Percentiles rank a stretch among this genome's conserved stretches.
Evolutionary conservation across 306 rosid species (phyloP).

Genomic region (Biancaea sappan): DNA sequence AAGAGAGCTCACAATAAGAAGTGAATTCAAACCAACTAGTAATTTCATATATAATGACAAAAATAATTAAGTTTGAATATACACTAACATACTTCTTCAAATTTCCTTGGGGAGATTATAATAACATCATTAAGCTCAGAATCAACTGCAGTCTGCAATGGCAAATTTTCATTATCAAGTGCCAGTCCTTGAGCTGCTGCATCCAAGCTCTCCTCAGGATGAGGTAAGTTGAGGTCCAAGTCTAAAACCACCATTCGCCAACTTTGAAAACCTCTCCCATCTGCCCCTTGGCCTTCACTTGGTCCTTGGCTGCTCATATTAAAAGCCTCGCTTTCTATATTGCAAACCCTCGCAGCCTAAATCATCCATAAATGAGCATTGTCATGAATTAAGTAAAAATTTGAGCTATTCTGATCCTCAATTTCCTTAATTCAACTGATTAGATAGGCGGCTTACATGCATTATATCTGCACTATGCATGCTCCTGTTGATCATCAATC

Average conservation of each 20-base stretch:
- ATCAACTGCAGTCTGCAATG: not conserved
- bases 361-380: not conserved
- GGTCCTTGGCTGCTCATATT: constrained; percentile 7
- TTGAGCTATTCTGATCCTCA: not conserved
- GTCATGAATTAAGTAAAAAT: not conserved
- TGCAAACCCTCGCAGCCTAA: not conserved
- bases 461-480: not conserved
- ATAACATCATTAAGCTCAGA: constrained; percentile 8
- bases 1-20: not conserved
- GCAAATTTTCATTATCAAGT: constrained; percentile 12
- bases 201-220: not conserved
- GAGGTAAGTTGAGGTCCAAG: not conserved
- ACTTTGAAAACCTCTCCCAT: not conserved
- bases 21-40: not conserved
- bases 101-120: constrained; percentile 11
- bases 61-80: not conserved
- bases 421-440: not conserved
- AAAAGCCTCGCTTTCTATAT: not conserved
- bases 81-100: constrained; percentile 22
- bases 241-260: not conserved
- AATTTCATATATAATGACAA: not conserved
- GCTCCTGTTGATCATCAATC: not conserved
- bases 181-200: not conserved
- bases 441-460: not conserved
- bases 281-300: not conserved